Evolutionary conservation across 495 filamentous ascomycete genomes (phyloP).

Genomic region (Thozetella sp.): DNA sequence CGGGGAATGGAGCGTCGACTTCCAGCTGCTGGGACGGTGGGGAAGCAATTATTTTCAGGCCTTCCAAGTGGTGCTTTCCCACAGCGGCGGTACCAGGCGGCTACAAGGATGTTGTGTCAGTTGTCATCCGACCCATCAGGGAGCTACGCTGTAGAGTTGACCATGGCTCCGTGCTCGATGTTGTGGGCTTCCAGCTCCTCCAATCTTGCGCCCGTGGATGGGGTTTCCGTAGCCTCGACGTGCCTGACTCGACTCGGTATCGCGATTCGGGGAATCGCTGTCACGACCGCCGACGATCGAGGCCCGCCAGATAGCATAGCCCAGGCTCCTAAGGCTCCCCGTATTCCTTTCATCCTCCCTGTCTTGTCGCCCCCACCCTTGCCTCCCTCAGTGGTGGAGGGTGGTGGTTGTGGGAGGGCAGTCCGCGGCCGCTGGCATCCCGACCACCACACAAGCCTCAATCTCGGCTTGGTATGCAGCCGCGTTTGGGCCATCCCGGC

Average conservation of each 20-base stretch:
- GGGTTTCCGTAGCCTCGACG: background rate
- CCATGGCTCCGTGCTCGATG: background rate
- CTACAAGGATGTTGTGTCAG: background rate
- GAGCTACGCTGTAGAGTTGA: background rate
- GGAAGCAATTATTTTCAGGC: slow-evolving; percentile 2
- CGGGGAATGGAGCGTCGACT: background rate
- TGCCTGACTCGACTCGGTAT: background rate
- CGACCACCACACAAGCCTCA: background rate
- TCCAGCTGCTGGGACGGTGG: slow-evolving; percentile 3
- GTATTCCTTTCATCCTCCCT: too few species aligned
- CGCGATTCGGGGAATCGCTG: background rate
- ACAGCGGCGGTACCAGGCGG: background rate
- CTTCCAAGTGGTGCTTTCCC: background rate
- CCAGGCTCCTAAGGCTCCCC: too few species aligned
- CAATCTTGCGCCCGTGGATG: background rate
- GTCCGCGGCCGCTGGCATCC: too few species aligned
- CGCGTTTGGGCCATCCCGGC: background rate
- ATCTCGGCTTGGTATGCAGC: background rate
- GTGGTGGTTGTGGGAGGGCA: too few species aligned
- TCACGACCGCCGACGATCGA: background rate
- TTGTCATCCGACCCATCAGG: background rate
- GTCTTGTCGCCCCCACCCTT: too few species aligned
- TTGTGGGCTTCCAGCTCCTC: background rate
- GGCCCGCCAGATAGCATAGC: too few species aligned
- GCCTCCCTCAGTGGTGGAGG: too few species aligned